phyloP scores from a whole-genome alignment of 2,329 filamentous ascomycete genomes.

The Fusarium nanum region DNA sequence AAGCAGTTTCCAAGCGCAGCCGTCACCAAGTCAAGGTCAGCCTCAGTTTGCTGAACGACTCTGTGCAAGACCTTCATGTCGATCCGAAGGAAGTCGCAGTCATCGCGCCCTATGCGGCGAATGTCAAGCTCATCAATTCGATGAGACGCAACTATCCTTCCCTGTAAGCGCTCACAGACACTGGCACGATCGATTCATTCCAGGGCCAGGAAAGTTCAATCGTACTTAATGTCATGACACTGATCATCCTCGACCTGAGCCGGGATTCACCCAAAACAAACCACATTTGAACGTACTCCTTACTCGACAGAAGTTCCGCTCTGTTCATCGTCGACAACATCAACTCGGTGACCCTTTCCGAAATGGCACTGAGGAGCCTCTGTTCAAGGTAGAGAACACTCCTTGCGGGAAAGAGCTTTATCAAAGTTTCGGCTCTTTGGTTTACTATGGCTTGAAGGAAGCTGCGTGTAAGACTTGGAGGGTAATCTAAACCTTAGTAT shows the following conservation, averaged over 20 bases:
- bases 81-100: background rate
- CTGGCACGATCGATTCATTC: background rate
- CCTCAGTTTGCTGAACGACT: background rate
- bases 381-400: background rate
- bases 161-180: background rate
- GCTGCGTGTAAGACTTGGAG: background rate
- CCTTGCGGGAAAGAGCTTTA: background rate
- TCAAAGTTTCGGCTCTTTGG: background rate
- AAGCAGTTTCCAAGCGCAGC: background rate
- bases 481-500: background rate
- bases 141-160: background rate
- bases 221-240: background rate
- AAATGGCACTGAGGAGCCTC: background rate
- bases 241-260: background rate
- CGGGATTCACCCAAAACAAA: background rate
- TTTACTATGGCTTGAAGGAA: background rate
- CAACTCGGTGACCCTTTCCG: background rate
- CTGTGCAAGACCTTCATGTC: background rate
- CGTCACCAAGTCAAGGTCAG: background rate
- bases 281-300: background rate
- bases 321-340: background rate
- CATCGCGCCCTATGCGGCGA: background rate
- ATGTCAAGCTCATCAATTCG: background rate
- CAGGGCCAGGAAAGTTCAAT: background rate
- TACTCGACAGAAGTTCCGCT: background rate